Evolutionary conservation across 768 basidiomycete species (phyloP).

Genomic region (Rhodotorula sphaerocarpa): DNA sequence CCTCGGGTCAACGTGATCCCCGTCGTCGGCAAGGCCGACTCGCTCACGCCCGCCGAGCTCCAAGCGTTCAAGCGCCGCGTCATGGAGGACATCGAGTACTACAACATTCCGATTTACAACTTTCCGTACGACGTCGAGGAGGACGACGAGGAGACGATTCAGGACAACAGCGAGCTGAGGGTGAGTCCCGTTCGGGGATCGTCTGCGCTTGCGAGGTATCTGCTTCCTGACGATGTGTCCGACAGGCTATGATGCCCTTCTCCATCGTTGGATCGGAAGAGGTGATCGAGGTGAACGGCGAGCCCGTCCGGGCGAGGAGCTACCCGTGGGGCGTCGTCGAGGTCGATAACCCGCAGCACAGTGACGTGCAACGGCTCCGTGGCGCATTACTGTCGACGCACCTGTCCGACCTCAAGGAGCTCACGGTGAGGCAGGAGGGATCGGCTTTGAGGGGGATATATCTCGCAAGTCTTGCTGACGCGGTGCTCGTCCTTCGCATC

Average conservation of each 20-base stretch:
- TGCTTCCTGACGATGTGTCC: neutral
- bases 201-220: too few relatives aligned
- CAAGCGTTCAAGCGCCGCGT: slow-evolving; percentile 91
- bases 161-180: slow-evolving; percentile 90
- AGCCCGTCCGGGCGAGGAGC: slow-evolving; percentile 80
- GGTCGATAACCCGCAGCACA: slow-evolving; percentile 98
- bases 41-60: slow-evolving; percentile 84
- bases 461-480: neutral
- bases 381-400: slow-evolving; percentile 90
- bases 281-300: slow-evolving; percentile 78
- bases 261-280: slow-evolving; percentile 96
- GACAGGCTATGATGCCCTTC: slow-evolving; percentile 84
- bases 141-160: slow-evolving; percentile 96
- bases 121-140: slow-evolving; percentile 99
- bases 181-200: slow-evolving; percentile 52
- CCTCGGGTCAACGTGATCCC: slow-evolving; percentile 98
- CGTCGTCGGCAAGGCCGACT: slow-evolving; percentile 90
- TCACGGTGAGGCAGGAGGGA: slow-evolving; percentile 37
- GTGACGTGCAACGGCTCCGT: slow-evolving; percentile 90
- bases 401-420: slow-evolving; percentile 77
- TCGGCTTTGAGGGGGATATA: too few relatives aligned
- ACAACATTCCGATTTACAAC: slow-evolving; percentile 96
- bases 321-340: slow-evolving; percentile 99
- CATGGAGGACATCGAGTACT: slow-evolving; percentile 99
- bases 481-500: neutral